Percentiles rank a stretch among this genome's conserved stretches.
Conservation (phyloP, 805 yeast species). For the Maudiozyma turicensis region DNA sequence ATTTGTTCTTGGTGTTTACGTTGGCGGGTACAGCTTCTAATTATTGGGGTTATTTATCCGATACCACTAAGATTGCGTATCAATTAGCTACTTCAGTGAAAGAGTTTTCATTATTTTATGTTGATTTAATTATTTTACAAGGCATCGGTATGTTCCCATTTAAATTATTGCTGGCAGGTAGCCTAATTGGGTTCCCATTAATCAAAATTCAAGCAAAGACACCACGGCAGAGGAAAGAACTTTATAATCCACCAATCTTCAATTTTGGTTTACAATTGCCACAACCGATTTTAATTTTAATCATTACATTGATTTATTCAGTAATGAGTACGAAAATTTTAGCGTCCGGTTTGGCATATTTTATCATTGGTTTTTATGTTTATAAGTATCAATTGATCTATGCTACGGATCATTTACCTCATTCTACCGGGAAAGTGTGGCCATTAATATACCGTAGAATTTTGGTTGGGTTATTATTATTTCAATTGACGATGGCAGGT, state of each 20-base stretch:
- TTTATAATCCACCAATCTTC: constrained; percentile 83
- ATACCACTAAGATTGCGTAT: constrained; percentile 80
- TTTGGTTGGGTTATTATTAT: constrained; percentile 66
- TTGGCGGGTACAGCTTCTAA: constrained; percentile 86
- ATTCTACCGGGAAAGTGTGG: constrained; percentile 96
- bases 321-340: constrained; percentile 83
- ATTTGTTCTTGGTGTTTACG: constrained; percentile 87
- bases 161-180: constrained; percentile 72
- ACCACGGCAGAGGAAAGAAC: constrained; percentile 67
- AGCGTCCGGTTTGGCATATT: constrained; percentile 75
- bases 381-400: constrained; percentile 85
- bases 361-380: constrained; percentile 76
- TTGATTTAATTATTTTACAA: constrained; percentile 72
- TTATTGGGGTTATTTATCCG: constrained; percentile 71
- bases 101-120: constrained; percentile 78
- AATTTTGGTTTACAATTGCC: constrained; percentile 89
- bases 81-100: constrained; percentile 75
- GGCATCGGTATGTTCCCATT: constrained; percentile 88
- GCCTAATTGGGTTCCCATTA: constrained; percentile 63
- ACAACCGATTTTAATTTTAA: constrained; percentile 77
- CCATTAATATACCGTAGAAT: constrained; percentile 79
- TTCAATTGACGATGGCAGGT: constrained; percentile 91
- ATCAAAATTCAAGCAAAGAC: constrained; percentile 58
- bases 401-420: constrained; percentile 90
- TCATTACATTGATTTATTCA: constrained; percentile 78